Conservation (phyloP, 2,329 filamentous ascomycete genomes). For the Venturia effusa region DNA sequence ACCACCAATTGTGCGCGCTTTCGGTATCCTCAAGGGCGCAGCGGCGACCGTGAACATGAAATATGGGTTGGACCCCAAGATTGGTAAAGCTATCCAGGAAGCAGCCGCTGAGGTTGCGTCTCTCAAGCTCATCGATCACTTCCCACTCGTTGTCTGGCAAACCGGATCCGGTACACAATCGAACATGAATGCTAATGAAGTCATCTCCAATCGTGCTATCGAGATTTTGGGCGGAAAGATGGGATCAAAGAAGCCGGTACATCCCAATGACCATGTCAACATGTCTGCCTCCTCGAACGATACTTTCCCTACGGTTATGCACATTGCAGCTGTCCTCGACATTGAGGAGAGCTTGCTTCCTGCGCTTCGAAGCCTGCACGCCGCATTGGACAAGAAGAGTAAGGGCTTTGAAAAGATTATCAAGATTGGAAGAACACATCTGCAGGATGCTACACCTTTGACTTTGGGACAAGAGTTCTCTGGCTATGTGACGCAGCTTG, state of each 20-base stretch:
- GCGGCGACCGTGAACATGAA: constrained; percentile 93
- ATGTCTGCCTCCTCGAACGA: constrained; percentile 98
- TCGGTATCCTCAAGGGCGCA: constrained; percentile 94
- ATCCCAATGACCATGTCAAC: constrained; percentile 99
- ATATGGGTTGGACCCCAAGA: constrained; percentile 82
- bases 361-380: constrained; percentile 67
- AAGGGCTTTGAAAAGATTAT: constrained; percentile 89
- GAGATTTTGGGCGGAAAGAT: constrained; percentile 90
- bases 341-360: constrained; percentile 79
- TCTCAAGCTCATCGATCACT: constrained; percentile 90
- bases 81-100: constrained; percentile 88
- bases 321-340: constrained; percentile 93
- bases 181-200: constrained; percentile 99
- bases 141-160: constrained; percentile 98
- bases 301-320: constrained; percentile 99
- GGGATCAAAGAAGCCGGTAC: constrained; percentile 96
- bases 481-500: constrained; percentile 89
- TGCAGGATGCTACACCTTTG: constrained; percentile 93
- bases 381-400: constrained; percentile 78
- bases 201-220: constrained; percentile 98
- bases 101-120: constrained; percentile 87
- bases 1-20: constrained; percentile 79
- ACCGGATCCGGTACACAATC: constrained; percentile 97
- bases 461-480: constrained; percentile 97
- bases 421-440: constrained; percentile 96